Conservation (phyloP, 805 yeast genomes). For the Pichia membranifaciens region DNA sequence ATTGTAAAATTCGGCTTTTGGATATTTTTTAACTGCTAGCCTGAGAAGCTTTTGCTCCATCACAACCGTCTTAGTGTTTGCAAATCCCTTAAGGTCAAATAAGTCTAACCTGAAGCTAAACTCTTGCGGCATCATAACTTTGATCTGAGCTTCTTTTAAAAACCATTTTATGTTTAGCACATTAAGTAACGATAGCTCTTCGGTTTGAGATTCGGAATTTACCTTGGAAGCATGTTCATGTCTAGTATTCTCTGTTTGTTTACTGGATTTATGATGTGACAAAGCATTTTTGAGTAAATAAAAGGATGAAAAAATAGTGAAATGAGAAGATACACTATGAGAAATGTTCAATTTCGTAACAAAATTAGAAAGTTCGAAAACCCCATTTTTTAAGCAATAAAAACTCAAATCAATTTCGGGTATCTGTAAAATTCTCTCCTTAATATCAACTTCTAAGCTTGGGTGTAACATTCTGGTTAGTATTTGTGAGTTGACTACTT, state of each 20-base stretch:
- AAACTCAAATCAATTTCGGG: conserved; percentile 8
- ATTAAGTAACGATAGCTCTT: too few relatives aligned
- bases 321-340: conserved; percentile 39
- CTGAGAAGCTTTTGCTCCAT: conserved; percentile 10
- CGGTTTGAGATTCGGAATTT: not conserved
- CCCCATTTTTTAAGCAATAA: conserved; percentile 9
- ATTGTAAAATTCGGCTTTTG: conserved; percentile 1
- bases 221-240: not conserved
- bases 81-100: conserved; percentile 22
- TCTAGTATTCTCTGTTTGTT: not conserved
- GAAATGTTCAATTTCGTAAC: conserved; percentile 5
- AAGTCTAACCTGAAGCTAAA: conserved; percentile 45
- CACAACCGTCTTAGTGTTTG: conserved; percentile 8
- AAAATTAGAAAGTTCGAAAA: conserved; percentile 6
- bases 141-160: conserved; percentile 17
- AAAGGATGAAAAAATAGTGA: conserved; percentile 39
- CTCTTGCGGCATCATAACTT: conserved; percentile 39
- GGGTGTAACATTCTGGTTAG: conserved; percentile 5
- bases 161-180: conserved; percentile 8
- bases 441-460: not conserved
- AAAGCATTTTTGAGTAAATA: conserved; percentile 40
- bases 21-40: conserved; percentile 11
- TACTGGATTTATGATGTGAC: not conserved
- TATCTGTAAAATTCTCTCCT: conserved; percentile 6
- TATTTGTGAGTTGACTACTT: conserved; percentile 1